Conservation (phyloP, 805 yeast genomes). For the Pichia phayaonensis region DNA sequence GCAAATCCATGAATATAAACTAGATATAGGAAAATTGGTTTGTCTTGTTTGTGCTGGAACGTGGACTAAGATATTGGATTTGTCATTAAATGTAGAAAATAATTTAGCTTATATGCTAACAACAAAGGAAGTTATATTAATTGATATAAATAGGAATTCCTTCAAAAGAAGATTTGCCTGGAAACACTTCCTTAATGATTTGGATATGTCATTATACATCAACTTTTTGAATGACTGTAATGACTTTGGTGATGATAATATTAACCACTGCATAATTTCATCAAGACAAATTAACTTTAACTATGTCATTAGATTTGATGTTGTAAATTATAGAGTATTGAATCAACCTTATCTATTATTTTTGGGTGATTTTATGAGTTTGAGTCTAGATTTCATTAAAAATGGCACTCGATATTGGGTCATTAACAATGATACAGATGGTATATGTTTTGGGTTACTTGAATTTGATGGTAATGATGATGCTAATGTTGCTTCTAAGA, state of each 20-base stretch:
- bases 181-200: slow-evolving; percentile 56
- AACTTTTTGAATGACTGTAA: neutral
- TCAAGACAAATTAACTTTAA: neutral
- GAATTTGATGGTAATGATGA: neutral
- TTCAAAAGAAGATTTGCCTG: slow-evolving; percentile 53
- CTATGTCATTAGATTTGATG: neutral
- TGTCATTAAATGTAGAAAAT: slow-evolving; percentile 22
- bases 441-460: neutral
- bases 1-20: slow-evolving; percentile 30
- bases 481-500: neutral
- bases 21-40: slow-evolving; percentile 21
- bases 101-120: slow-evolving; percentile 46
- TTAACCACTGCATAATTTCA: neutral
- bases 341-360: neutral
- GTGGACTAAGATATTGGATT: slow-evolving; percentile 47
- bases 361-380: neutral
- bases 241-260: neutral
- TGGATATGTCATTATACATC: slow-evolving; percentile 39
- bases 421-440: neutral
- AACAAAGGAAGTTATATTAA: slow-evolving; percentile 55
- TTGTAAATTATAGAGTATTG: too few relatives aligned
- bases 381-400: neutral
- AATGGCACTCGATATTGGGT: neutral
- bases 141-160: slow-evolving; percentile 28
- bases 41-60: slow-evolving; percentile 41